A percentile compares a stretch with the other conserved stretches of the same genome.
Evolutionary conservation across 495 filamentous ascomycete species (phyloP).

Genomic region (Massariosphaeria phaeospora): DNA sequence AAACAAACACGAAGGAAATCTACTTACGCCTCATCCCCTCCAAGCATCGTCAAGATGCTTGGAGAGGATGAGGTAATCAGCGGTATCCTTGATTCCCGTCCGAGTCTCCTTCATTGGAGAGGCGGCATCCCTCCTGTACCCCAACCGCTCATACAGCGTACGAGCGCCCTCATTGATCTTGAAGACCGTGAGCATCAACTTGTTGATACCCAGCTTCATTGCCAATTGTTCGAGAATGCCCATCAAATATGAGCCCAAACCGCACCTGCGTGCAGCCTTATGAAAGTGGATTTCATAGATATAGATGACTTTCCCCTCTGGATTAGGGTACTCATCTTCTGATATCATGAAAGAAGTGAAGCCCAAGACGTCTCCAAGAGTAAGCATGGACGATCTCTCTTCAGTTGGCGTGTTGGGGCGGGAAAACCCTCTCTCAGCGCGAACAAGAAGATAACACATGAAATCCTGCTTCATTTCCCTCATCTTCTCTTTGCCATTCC

Average conservation of each 20-base stretch:
- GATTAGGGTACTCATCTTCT: constrained; percentile 52
- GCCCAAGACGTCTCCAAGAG: constrained; percentile 44
- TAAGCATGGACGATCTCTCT: not conserved
- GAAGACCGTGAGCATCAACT: constrained; percentile 85
- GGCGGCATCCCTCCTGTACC: constrained; percentile 56
- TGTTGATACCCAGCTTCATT: constrained; percentile 48
- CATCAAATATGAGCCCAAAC: constrained; percentile 41
- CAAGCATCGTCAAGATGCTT: not conserved
- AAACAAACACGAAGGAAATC: not conserved
- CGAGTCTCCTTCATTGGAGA: not conserved
- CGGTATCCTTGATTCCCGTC: not conserved
- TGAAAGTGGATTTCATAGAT: constrained; percentile 83
- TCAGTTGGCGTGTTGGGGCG: not conserved
- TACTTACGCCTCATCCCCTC: not conserved
- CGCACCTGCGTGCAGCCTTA: constrained; percentile 49
- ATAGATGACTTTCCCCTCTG: constrained; percentile 67
- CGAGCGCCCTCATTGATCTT: constrained; percentile 56
- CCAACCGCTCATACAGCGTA: constrained; percentile 62
- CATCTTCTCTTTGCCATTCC: constrained; percentile 64
- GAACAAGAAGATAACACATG: constrained; percentile 42
- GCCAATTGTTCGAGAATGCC: constrained; percentile 34
- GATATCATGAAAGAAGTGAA: constrained; percentile 83
- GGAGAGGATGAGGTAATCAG: constrained; percentile 5
- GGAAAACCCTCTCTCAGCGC: not conserved
- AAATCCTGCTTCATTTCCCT: constrained; percentile 72